Base-by-base conservation (phyloP, 2,329 filamentous ascomycete species). In the Cytospora mali region DNA sequence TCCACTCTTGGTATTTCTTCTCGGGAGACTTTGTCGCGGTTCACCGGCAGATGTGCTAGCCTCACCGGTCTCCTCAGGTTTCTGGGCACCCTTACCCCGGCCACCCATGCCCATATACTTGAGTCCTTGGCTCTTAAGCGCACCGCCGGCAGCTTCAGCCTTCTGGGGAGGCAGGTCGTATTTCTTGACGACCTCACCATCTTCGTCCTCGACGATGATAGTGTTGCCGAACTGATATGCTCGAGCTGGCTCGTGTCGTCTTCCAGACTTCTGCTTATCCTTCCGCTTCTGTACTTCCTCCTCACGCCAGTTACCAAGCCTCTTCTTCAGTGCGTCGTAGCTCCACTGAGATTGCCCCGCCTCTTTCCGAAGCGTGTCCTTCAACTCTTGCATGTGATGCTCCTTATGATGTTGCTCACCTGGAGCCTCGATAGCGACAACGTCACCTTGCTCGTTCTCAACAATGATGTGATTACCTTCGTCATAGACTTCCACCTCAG, bases 181-280 rank as follows among this genome's bases (percentile, higher is more conserved):
- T 62, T 91, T 88, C 78, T 93, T 93, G 72, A 96, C 84, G 33
- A 96, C 92, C 73, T 96, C 92, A 50, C 91, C 91, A 69, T 93
- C 88, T 73, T 91, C 89, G 66, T 96, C 91, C 76, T 96, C 91
- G 18, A 96, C 90, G 72, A 96, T 94, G 67, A 96, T 92, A 50
- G 84, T 93, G 72, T 92, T 93, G 66, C 92, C 92, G 71, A 92
- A 94, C 68, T 93, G 91, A 72, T 93, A 96, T 6, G 91, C 91
- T 54, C 89, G 81, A n/a, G 92, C 92, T 14, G 91, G 90, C 61
- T 90, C 89, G 67, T 87, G 83, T 67, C 79, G 84, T 58, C 84
- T 81, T 42, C 81, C 77, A 14, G 68, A 74, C 67, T 88, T 84
- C 3, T 79, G 73, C 73, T 88, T 87, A 49, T 79, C 79, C 69